Percentiles rank a stretch among this genome's conserved stretches.
Conservation (phyloP, 768 basidiomycete genomes). For the Suillus alpinus region DNA sequence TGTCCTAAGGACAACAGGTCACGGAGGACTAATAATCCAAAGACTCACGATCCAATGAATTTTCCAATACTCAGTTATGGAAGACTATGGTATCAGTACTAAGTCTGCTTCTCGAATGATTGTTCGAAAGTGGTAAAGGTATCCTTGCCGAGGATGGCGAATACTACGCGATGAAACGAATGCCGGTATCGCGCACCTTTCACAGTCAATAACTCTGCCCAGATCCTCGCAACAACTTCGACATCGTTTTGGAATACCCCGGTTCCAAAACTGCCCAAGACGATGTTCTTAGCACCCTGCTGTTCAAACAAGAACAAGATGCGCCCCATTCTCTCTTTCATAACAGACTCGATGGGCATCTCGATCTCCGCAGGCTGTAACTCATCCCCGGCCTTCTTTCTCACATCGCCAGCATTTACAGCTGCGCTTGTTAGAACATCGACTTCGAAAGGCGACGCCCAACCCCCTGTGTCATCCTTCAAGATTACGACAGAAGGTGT, state of each 20-base stretch:
- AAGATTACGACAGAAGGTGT: constrained; percentile 63
- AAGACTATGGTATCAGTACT: not conserved
- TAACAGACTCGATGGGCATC: constrained; percentile 46
- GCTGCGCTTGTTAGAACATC: constrained; percentile 73
- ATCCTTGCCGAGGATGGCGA: constrained; percentile 57
- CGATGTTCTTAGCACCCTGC: constrained; percentile 54
- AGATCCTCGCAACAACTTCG: constrained; percentile 54
- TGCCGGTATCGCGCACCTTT: constrained; percentile 51
- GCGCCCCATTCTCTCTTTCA: constrained; percentile 72
- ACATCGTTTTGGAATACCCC: constrained; percentile 73
- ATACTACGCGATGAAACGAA: constrained; percentile 62
- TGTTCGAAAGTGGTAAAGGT: constrained; percentile 45
- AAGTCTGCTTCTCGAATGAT: constrained; percentile 28
- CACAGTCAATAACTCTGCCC: constrained; percentile 56
- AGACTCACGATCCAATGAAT: not conserved
- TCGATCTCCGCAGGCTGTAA: constrained; percentile 19
- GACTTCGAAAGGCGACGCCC: constrained; percentile 53
- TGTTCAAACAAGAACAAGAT: constrained; percentile 64
- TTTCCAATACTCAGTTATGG: not conserved
- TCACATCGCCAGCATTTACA: constrained; percentile 63
- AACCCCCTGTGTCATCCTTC: constrained; percentile 59
- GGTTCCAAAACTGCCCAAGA: constrained; percentile 76
- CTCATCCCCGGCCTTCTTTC: constrained; percentile 19
- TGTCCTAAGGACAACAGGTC: not conserved
- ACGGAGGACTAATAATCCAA: not conserved